Base-by-base conservation (phyloP, 805 yeast genomes). In the Lipomyces orientalis region DNA sequence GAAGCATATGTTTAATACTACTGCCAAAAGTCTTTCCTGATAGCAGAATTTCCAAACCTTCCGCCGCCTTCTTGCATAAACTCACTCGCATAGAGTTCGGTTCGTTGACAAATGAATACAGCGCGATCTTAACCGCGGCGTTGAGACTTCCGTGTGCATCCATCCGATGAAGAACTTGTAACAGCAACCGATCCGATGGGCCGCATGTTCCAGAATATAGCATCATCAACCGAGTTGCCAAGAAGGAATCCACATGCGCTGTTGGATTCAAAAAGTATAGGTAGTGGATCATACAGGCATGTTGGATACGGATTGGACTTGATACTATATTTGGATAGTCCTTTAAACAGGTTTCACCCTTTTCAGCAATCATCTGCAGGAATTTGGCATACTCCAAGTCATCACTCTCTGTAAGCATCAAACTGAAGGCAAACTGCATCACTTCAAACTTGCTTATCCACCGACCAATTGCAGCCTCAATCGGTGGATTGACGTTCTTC, bases 131-230 rank as follows among this genome's bases (percentile, higher is more conserved):
- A 43, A 60, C 14, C 9, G 39, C 54, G 1, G 61, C 25, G 33
- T 52, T 56, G 9, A 63, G 43, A 14, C 83, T 78, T 6, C 82
- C 39, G 1, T 62, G 51, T 4, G 85, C 73, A 76, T 94, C 98
- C 46, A 92, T 80, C 12, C 76, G 75, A 63, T 82, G 81, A 57
- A 94, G 75, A 1, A 90, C 78, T 3, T 79, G 76, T 63, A 90
- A 84, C 34, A 94, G 74, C 1, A 93, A 66, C 62, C 85, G 75
- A 75, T 94, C 98, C 49, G 85, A 86, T 0, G 87, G 79, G 16
- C 84, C 76, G 1, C 81, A 78, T 0, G 93, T 82, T 3, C 97
- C 97, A n/a, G 78, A 76, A 75, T 90, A 92, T 57, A 85, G 80
- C 6, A 78, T 75, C 10, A 89, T 74, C 1, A 91, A 62, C 58